phyloP scores from a whole-genome alignment of 345 rosid genomes.

The Toxicodendron radicans region DNA sequence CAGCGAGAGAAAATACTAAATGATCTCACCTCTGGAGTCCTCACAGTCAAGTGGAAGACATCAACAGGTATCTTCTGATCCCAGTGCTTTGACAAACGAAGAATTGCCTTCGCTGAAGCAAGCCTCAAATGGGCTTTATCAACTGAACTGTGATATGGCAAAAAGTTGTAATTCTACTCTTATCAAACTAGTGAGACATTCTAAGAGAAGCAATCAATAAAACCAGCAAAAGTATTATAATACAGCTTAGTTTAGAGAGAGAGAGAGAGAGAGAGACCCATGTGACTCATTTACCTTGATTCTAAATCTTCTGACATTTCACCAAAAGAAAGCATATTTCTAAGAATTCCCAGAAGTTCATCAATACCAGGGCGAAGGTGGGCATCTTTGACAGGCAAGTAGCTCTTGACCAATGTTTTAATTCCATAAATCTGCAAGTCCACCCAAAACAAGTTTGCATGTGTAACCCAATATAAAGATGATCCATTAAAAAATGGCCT shows the following conservation, averaged over 20 bases:
- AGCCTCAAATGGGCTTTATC: conserved; percentile 91
- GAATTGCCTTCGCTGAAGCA: conserved; percentile 94
- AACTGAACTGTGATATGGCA: conserved; percentile 58
- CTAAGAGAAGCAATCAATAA: conserved; percentile 10
- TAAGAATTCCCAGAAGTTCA: conserved; percentile 61
- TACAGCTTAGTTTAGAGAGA: not conserved
- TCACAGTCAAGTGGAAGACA: conserved; percentile 70
- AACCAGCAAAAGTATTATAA: not conserved
- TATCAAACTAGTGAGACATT: conserved; percentile 8
- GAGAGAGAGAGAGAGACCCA: not conserved
- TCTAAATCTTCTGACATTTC: conserved; percentile 71
- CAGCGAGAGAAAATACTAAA: conserved; percentile 5
- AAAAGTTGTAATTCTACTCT: conserved; percentile 14
- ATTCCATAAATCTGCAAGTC: conserved; percentile 76
- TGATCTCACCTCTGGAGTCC: conserved; percentile 63
- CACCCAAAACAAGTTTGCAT: conserved; percentile 9
- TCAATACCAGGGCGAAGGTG: conserved; percentile 87
- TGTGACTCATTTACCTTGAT: conserved; percentile 59
- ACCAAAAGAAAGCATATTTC: conserved; percentile 67
- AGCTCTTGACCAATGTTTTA: conserved; percentile 90
- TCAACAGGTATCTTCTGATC: conserved; percentile 85
- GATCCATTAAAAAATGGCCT: conserved; percentile 20
- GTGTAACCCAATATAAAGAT: conserved; percentile 14
- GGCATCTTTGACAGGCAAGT: conserved; percentile 89
- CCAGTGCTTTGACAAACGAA: conserved; percentile 88